phyloP scores from a whole-genome alignment of 805 yeast genomes.

The Saturnispora gosingensis region DNA sequence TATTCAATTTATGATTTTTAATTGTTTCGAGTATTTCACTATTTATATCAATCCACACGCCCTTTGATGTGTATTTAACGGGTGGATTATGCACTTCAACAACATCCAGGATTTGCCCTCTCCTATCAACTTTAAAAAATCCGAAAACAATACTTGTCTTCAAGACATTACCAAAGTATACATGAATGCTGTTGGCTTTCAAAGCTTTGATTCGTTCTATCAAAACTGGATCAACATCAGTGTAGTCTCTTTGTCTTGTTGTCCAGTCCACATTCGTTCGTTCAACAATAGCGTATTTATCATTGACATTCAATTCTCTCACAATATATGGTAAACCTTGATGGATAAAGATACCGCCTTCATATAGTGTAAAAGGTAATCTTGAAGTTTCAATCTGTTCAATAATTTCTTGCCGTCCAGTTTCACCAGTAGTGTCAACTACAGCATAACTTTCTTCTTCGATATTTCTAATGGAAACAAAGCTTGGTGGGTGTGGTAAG shows the following conservation, averaged over 20 bases:
- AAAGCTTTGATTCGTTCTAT: slow-evolving; percentile 56
- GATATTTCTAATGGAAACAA: slow-evolving; percentile 72
- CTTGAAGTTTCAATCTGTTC: slow-evolving; percentile 87
- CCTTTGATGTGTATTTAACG: slow-evolving; percentile 54
- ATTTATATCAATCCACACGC: slow-evolving; percentile 90
- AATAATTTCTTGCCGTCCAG: slow-evolving; percentile 63
- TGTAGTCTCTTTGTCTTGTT: slow-evolving; percentile 83
- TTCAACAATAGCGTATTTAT: slow-evolving; percentile 73
- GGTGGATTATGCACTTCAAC: slow-evolving; percentile 92
- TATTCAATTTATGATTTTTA: slow-evolving; percentile 45
- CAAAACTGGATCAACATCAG: slow-evolving; percentile 82
- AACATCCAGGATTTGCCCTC: slow-evolving; percentile 77
- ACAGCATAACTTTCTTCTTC: slow-evolving; percentile 82
- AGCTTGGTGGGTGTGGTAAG: slow-evolving; percentile 73
- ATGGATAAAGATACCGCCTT: slow-evolving; percentile 88
- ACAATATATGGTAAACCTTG: slow-evolving; percentile 90
- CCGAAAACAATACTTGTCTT: slow-evolving; percentile 82
- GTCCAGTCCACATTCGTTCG: slow-evolving; percentile 92
- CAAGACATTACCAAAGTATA: slow-evolving; percentile 65
- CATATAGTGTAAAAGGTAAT: slow-evolving; percentile 80
- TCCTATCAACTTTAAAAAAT: slow-evolving; percentile 74
- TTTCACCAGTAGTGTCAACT: slow-evolving; percentile 75
- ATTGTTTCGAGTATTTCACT: slow-evolving; percentile 49
- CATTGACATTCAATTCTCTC: slow-evolving; percentile 71
- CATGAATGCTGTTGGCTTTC: slow-evolving; percentile 43